Evolutionary conservation across 2,329 filamentous ascomycete genomes (phyloP).

Genomic region (Hypoxylon sp.): DNA sequence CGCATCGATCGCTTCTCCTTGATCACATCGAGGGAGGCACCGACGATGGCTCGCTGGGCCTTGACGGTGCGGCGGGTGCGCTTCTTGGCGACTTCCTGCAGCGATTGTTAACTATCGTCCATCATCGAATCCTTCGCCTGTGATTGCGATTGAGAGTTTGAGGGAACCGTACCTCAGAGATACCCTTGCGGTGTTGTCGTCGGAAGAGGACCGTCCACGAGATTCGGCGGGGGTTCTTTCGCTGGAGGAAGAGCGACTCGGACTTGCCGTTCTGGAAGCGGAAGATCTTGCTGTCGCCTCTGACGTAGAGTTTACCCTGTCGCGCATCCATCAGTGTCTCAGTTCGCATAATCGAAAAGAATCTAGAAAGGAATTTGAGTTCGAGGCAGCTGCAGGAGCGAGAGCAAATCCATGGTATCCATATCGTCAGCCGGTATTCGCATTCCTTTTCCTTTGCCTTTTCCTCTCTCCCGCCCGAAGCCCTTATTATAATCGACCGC

Average conservation of each 20-base stretch:
- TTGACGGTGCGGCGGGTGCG: conserved; percentile 97
- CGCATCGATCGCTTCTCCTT: conserved; percentile 97
- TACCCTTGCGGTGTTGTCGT: conserved; percentile 99
- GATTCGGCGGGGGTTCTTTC: conserved; percentile 99
- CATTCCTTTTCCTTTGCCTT: background rate
- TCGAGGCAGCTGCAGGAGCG: background rate
- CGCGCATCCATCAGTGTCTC: conserved; percentile 44
- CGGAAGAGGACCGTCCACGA: conserved; percentile 98
- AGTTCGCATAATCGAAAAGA: conserved; percentile 1
- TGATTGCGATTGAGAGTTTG: conserved; percentile 3
- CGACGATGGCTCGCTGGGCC: conserved; percentile 97
- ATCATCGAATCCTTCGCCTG: background rate
- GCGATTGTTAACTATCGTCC: conserved; percentile 50
- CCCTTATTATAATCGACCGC: conserved; percentile 26
- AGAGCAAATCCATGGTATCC: background rate
- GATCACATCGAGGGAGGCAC: conserved; percentile 99
- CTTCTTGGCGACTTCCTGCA: conserved; percentile 99
- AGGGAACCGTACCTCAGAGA: conserved; percentile 87
- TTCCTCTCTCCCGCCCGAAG: background rate
- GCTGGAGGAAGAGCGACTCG: conserved; percentile 99
- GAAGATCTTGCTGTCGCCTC: conserved; percentile 99
- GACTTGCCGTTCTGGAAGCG: conserved; percentile 99
- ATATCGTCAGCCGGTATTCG: background rate
- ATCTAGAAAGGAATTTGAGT: background rate
- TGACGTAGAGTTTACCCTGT: conserved; percentile 99